Evolutionary conservation across 2,329 filamentous ascomycete genomes (phyloP), one percentile per base, ranked within the genome.

Genomic region (Fusarium nodosum): DNA sequence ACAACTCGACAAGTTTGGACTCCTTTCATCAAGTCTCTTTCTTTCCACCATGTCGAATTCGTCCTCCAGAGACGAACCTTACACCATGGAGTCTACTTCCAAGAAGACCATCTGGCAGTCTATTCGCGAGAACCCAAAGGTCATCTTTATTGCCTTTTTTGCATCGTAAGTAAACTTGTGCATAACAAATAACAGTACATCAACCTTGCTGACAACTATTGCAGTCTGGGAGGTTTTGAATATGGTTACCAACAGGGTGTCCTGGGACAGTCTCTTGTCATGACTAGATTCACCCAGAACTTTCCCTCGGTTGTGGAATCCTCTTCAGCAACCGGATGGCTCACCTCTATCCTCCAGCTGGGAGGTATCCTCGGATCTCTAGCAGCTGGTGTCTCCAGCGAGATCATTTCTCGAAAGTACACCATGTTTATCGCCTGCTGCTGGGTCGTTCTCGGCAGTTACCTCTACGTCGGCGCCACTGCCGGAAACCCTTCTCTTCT

Each of bases 181-280:
- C 22, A 24, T 24, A 24, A 24, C 3, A 24, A 24, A 24, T 24
- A 24, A 24, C 22, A 24, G 22, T 5, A 24, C 1, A 24, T 24
- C 4, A 24, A 6, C 24, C 24, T 24, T 5, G 5, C 8, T 20
- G n/a, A 55, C 54, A 10, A n/a, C 3, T 7, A 7, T 24, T 24
- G 5, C 41, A 74, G 72, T 30, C 56, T 74, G 3, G 72, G 72
- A 46, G 72, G 72, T 31, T 74, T 74, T 11, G 72, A 74, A 18
- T 70, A 70, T 70, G 68, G 68, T n/a, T 70, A 70, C 22, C 84
- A 87, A 60, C 85, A 87, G 69, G 85, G 85, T 51, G 84, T 87
- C 2, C 76, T 87, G 5, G 84, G 84, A 33, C 83, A 86, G 68
- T 84, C 84, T 15, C 78, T 87, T 4, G 84, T 85, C 69, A 87